A percentile compares a stretch with the other conserved stretches of the same genome.
Evolutionary conservation across 345 rosid species (phyloP).

Genomic region (Ceriops decandra): DNA sequence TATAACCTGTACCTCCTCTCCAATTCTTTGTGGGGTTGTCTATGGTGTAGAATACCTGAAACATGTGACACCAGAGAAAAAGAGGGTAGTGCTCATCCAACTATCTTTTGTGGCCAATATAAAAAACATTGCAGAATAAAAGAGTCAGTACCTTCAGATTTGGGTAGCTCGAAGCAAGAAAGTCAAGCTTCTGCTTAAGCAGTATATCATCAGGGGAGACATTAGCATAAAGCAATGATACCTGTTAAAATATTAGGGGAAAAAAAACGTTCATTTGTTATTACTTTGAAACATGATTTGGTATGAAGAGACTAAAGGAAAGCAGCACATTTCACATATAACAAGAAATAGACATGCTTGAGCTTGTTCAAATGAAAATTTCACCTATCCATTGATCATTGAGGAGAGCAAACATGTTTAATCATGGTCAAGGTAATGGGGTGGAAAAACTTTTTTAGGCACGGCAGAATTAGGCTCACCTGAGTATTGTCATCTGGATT

Average conservation of each 20-base stretch:
- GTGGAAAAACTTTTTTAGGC: neutral
- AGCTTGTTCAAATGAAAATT: neutral
- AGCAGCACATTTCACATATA: neutral
- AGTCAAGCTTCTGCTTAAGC: slow-evolving; percentile 84
- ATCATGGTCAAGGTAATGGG: neutral
- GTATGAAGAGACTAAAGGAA: neutral
- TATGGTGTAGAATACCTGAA: slow-evolving; percentile 77
- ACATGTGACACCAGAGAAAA: slow-evolving; percentile 11
- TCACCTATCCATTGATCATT: neutral
- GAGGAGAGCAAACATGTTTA: neutral
- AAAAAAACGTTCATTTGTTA: neutral
- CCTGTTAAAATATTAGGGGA: slow-evolving; percentile 33
- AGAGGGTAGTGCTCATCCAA: neutral
- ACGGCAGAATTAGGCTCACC: slow-evolving; percentile 32
- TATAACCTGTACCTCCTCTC: slow-evolving; percentile 86
- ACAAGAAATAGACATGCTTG: slow-evolving; percentile 1
- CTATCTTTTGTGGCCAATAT: neutral
- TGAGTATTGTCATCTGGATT: slow-evolving; percentile 89
- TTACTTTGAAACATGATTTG: neutral
- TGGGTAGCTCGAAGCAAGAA: slow-evolving; percentile 73
- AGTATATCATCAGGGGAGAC: slow-evolving; percentile 92
- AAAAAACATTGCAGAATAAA: slow-evolving; percentile 1
- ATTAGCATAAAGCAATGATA: slow-evolving; percentile 80
- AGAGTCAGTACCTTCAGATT: slow-evolving; percentile 61
- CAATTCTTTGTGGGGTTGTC: slow-evolving; percentile 81